A percentile compares a stretch with the other conserved stretches of the same genome.
Evolutionary conservation across 352 stramenopile genomes (phyloP).

Genomic region (Ophiocytium majus): DNA sequence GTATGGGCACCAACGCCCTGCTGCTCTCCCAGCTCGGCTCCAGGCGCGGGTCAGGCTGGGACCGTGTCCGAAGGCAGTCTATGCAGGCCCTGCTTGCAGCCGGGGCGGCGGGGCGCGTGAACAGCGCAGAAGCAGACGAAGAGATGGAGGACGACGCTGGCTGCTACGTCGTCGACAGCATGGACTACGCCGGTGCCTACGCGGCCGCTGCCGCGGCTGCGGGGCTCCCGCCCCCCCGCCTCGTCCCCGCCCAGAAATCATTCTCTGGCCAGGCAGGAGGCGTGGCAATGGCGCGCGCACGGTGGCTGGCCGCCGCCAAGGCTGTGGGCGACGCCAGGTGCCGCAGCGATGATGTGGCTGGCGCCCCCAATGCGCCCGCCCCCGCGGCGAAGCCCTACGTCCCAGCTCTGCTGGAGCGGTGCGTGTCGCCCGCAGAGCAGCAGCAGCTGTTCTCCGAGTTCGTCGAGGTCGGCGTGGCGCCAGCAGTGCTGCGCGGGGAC

Average conservation of each 20-base stretch:
- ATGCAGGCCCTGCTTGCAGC: too few species aligned
- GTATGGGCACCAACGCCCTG: neutral
- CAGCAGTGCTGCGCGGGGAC: slow-evolving; percentile 18
- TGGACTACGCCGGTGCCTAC: neutral
- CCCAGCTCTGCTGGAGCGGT: neutral
- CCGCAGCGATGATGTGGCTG: too few species aligned
- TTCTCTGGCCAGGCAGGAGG: too few species aligned
- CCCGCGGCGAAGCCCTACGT: too few species aligned
- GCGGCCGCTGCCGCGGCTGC: too few species aligned
- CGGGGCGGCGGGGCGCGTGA: neutral
- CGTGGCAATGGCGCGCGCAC: too few species aligned
- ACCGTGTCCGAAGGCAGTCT: too few species aligned
- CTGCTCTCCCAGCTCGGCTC: neutral
- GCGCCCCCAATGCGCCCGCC: too few species aligned
- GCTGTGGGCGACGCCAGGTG: too few species aligned
- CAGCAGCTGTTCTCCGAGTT: neutral
- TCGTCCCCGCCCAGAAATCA: neutral
- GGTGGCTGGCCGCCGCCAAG: too few species aligned
- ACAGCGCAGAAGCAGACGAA: neutral
- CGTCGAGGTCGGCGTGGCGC: slow-evolving; percentile 17
- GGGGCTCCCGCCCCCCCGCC: too few species aligned
- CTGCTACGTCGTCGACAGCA: neutral
- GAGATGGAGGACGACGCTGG: neutral
- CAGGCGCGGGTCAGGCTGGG: too few species aligned
- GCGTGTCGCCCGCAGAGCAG: neutral